Conservation (phyloP, 306 rosid species). For the Vigna radiata region DNA sequence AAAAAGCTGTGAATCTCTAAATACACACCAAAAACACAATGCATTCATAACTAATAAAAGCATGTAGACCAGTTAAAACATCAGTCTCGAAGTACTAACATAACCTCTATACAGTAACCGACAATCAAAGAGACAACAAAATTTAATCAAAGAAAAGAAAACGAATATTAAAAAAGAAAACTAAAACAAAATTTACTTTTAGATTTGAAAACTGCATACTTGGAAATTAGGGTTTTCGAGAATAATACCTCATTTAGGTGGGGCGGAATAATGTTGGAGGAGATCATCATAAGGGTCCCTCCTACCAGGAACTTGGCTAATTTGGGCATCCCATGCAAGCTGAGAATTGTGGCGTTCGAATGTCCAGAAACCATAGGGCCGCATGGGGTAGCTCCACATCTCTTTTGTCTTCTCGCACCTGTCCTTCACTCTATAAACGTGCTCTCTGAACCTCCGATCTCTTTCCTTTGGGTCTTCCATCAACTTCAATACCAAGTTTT, state of each 20-base stretch:
- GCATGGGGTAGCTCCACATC: conserved; percentile 84
- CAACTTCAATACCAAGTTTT: conserved; percentile 75
- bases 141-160: not conserved
- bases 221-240: not conserved
- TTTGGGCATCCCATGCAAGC: conserved; percentile 92
- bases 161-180: not conserved
- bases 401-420: conserved; percentile 81
- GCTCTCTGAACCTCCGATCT: conserved; percentile 88
- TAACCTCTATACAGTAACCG: not conserved
- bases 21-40: too few species aligned
- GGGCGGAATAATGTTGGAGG: conserved; percentile 56
- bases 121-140: not conserved
- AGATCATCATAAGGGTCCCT: conserved; percentile 94
- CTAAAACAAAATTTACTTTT: not conserved
- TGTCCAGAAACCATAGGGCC: conserved; percentile 98
- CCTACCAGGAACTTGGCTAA: conserved; percentile 82
- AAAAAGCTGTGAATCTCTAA: too few species aligned
- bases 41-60: too few species aligned
- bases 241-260: conserved; percentile 53
- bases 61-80: too few species aligned
- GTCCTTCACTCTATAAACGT: conserved; percentile 49
- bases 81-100: not conserved
- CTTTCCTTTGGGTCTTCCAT: conserved; percentile 98
- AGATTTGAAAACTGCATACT: not conserved
- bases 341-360: conserved; percentile 94